Base-by-base conservation (phyloP, 2,329 filamentous ascomycete genomes). In the Trichoderma citrinoviride region DNA sequence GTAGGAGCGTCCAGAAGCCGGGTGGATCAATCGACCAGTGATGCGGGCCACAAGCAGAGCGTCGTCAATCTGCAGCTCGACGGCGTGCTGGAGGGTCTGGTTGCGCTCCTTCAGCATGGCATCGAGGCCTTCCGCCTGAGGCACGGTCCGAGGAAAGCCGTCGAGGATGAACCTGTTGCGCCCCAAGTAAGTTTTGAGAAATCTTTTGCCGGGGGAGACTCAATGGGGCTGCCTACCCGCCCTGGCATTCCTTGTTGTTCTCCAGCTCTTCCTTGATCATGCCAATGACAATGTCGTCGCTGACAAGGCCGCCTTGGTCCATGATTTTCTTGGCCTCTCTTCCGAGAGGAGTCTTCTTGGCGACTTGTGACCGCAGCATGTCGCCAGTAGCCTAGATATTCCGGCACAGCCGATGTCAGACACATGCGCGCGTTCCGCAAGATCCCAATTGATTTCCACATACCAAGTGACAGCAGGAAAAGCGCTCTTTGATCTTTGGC, bases 271-370 rank as follows among this genome's bases (percentile, higher is more conserved):
- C 91, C 87, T 95, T 94, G 84, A 99, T 99, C 95, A 99, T 99
- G 80, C 94, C 93, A 79, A 99, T 91, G 87, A 99, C 94, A 77
- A 99, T 99, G 77, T 98, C 94, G 80, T 99, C 95, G 79, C 93
- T 96, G 78, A 99, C 95, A 66, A 99, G 88, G 72, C 94, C 94
- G 73, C 95, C 95, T 78, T 94, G 90, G 77, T 99, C 95, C 95
- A 99, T 99, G 80, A 99, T 99, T 88, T 98, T 98, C 89, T 99
- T 99, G 71, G 95, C 95, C 83, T 97, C 93, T 76, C 91, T 87
- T 72, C 95, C 95, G 70, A 99, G 88, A 66, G 91, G 81, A 65
- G 95, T 99, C 88, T 98, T 97, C 83, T 96, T 96, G 70, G 94
- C 91, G 76, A 99, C 95, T 81, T 99, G 95, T 71, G 93, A 96